Evolutionary conservation across 345 rosid genomes (phyloP), one percentile per base, ranked within the genome.

Genomic region (Barbarea vulgaris): DNA sequence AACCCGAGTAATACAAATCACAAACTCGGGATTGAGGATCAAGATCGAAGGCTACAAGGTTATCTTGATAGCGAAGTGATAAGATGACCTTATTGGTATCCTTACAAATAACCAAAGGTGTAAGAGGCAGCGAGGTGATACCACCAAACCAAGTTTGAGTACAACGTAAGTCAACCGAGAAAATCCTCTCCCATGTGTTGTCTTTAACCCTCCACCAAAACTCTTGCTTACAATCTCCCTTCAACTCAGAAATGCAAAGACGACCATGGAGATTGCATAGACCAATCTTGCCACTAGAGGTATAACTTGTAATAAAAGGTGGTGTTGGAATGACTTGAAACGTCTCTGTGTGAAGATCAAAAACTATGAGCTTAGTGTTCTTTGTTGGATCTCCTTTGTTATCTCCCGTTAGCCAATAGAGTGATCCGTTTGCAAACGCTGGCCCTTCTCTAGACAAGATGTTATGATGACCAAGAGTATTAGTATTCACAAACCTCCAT

Each of bases 321-420:
- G 62, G 69, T 0, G 33, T 51, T 51, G 18, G 24, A 10, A 8
- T 6, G 25, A 72, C 44, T 27, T 27, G 62, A 52, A 72, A 62
- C 53, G 51, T 18, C 62, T 72, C 54, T 3, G 33, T 27, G 22
- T 73, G 69, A 3, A 63, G 28, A 52, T 73, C 24, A 1, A 63
- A 72, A 63, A 73, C 54, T 27, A 73, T 28, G 62, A 72, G 53
- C 14, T 72, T 51, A 2, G 76, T 72, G 9, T 50, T 9, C 5
- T 2, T 18, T 8, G 11, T 8, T 60, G 59, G 9, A 60, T 47
- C 4, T n/a, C n/a, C n/a, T n/a, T n/a, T n/a, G n/a, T n/a, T n/a
- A n/a, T n/a, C n/a, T 24, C 17, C 53, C 7, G 69, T 61, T 42
- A 50, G 53, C 76, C 61, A 51, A n/a, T 72, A 61, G 69, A 72